Percentiles rank a stretch among this genome's conserved stretches.
These are phyloP conservation scores for Aphanomyces invadans DNA, from an alignment of 352 stramenopile genomes.

Conservation along the genomic window DNA sequence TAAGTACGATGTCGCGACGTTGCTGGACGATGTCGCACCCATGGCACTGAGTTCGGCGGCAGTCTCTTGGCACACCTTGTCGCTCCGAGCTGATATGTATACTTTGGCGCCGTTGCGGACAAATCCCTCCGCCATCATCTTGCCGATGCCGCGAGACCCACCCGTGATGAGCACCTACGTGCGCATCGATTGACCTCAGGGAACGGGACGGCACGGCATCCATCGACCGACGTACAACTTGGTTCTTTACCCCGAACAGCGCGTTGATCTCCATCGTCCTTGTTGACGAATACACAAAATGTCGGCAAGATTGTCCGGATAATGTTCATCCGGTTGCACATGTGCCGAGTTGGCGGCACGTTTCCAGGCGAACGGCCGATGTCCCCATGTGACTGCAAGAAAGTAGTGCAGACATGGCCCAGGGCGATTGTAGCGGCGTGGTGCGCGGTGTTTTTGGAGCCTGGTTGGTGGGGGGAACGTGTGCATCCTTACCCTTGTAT, in stretches of 20 bases:
- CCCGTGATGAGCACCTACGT: conserved; percentile 89
- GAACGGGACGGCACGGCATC: too few species aligned
- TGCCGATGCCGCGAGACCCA: conserved; percentile 89
- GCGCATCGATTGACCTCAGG: conserved; percentile 38
- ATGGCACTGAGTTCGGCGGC: conserved; percentile 53
- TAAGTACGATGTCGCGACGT: conserved; percentile 14
- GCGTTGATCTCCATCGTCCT: conserved; percentile 31
- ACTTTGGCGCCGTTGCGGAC: conserved; percentile 88
- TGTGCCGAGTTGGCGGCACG: too few species aligned
- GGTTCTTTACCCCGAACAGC: conserved; percentile 59
- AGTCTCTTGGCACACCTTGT: conserved; percentile 69
- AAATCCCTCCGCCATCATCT: conserved; percentile 94
- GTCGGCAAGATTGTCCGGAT: neutral
- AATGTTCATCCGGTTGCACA: neutral
- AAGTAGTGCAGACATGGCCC: too few species aligned
- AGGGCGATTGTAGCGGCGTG: too few species aligned
- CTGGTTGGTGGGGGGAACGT: too few species aligned
- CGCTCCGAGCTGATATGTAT: conserved; percentile 83
- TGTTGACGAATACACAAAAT: neutral
- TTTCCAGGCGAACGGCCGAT: too few species aligned
- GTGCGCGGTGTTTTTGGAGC: too few species aligned
- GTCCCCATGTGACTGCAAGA: too few species aligned
- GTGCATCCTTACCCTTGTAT: too few species aligned
- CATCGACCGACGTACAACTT: conserved; percentile 29
- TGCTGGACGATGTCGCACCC: conserved; percentile 21